Percentiles rank a stretch among this genome's conserved stretches.
Conservation (phyloP, 164 flowering plant species). For the Dillenia turbinata region DNA sequence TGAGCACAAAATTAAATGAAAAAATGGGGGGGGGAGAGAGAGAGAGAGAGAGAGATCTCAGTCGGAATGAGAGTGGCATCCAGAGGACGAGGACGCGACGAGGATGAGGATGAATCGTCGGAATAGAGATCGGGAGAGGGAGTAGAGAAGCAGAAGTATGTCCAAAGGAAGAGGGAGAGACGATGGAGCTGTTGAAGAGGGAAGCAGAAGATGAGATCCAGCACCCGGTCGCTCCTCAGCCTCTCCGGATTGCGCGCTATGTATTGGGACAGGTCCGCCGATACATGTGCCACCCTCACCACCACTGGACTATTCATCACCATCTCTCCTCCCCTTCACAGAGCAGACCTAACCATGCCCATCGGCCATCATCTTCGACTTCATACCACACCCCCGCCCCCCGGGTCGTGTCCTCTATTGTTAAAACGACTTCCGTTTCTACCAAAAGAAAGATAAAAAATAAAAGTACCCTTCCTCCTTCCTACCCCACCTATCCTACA, state of each 20-base stretch:
- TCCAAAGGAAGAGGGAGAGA: slow-evolving; percentile 54
- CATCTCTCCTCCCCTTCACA: slow-evolving; percentile 40
- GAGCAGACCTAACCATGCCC: too few relatives aligned
- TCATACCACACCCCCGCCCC: too few relatives aligned
- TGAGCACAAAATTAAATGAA: too few relatives aligned
- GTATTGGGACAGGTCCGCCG: slow-evolving; percentile 73
- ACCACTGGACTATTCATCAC: slow-evolving; percentile 57
- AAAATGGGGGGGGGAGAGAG: neutral
- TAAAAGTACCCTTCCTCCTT: too few relatives aligned
- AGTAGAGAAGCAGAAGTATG: slow-evolving; percentile 55
- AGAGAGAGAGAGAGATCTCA: neutral
- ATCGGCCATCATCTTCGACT: too few relatives aligned
- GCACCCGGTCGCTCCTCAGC: slow-evolving; percentile 43
- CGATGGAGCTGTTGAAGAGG: slow-evolving; percentile 69
- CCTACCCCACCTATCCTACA: too few relatives aligned
- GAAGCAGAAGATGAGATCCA: slow-evolving; percentile 67
- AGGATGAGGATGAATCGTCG: slow-evolving; percentile 15
- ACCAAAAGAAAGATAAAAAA: too few relatives aligned
- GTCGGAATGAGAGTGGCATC: slow-evolving; percentile 14
- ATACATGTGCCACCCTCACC: slow-evolving; percentile 50
- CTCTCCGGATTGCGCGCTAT: slow-evolving; percentile 85
- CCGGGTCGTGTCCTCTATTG: too few relatives aligned
- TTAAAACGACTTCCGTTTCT: too few relatives aligned
- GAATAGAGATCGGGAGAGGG: slow-evolving; percentile 23
- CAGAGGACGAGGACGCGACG: slow-evolving; percentile 19